Evolutionary conservation across 164 flowering plant species (phyloP).

Genomic region (Vitis rupestris): DNA sequence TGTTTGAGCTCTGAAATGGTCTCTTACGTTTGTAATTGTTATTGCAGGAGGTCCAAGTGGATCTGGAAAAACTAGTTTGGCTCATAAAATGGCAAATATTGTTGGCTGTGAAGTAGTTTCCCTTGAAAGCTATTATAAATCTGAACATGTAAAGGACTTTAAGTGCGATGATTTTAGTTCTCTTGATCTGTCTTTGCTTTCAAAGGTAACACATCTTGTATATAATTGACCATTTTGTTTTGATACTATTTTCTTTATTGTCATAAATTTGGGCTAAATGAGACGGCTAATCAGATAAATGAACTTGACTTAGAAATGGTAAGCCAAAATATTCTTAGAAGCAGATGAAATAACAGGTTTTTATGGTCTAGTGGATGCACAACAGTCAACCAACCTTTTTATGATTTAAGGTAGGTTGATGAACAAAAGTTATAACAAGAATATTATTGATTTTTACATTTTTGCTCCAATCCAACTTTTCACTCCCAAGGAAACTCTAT

Average conservation of each 20-base stretch:
- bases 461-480: too few species aligned
- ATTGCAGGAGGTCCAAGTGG: conserved; percentile 99
- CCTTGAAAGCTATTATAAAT: conserved; percentile 88
- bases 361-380: too few species aligned
- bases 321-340: not conserved
- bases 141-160: conserved; percentile 92
- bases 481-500: too few species aligned
- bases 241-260: not conserved
- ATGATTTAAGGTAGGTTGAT: too few species aligned
- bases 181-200: conserved; percentile 81
- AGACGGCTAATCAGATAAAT: not conserved
- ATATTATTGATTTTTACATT: too few species aligned
- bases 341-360: not conserved
- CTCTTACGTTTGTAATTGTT: conserved; percentile 6
- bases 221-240: not conserved
- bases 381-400: not conserved
- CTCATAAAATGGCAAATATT: conserved; percentile 98
- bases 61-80: conserved; percentile 98
- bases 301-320: not conserved
- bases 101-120: conserved; percentile 99
- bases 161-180: conserved; percentile 88
- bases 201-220: conserved; percentile 47
- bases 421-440: too few species aligned
- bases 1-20: conserved; percentile 5
- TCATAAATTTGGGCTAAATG: not conserved